Evolutionary conservation across 1,139 yeast species (phyloP), one percentile per base, ranked within the genome.

Genomic region (Geotrichum europaeum): DNA sequence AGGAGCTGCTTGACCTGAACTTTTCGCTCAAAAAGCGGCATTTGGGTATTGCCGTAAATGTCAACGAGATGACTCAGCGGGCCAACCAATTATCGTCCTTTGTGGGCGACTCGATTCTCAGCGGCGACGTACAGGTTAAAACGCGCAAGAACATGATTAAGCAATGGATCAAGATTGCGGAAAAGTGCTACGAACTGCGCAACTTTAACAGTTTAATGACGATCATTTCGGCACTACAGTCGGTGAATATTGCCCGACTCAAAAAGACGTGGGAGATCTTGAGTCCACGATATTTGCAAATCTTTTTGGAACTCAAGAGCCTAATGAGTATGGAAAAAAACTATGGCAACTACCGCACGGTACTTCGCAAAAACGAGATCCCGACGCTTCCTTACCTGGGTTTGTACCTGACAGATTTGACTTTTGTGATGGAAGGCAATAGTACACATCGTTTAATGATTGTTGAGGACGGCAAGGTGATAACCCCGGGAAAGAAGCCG

Each of bases 161-260:
- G 71, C 83, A 85, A 24, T 92, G 98, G 97, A 78, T 92, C 65
- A 89, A 88, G 69, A 81, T 90, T 53, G 94, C 96, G 0, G 81
- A 88, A 62, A 87, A 92, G n/a, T 85, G 96, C 68, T 78, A 86
- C 59, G 87, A 88, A 67, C 78, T 90, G 69, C 79, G 95, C 63
- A 91, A 91, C 71, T 89, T 86, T 76, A 92, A 92, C 72, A 85
- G 96, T 0, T 77, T 90, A 61, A 94, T 96, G n/a, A 89, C 96
- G 0, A 88, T 92, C 58, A 83, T 91, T 72, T 87, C 95, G 0
- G 83, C 96, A 0, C 79, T 92, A 65, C 97, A 91, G 73, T 86
- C 90, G 53, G 94, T 89, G 68, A 81, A 89, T 56, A 79, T 92
- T 58, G 83, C 91, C 2, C 80, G 97, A 68, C 76, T 92, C 61